Percentiles rank a stretch among this genome's conserved stretches.
Conservation (phyloP, 2,329 filamentous ascomycete genomes). For the Talaromyces verruculosus region DNA sequence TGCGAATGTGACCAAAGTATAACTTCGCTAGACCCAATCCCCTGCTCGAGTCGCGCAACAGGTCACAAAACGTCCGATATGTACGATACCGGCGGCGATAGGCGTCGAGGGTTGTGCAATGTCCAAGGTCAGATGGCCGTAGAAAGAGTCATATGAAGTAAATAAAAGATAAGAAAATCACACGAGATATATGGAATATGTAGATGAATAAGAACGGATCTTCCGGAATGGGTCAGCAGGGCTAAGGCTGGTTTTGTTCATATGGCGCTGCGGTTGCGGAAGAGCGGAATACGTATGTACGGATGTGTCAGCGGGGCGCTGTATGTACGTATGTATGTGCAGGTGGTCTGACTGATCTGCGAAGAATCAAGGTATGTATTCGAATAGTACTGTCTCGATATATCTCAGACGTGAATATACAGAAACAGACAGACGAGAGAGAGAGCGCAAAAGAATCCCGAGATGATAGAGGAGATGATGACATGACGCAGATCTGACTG, state of each 20-base stretch:
- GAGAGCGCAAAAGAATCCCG: constrained; percentile 3
- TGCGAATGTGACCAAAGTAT: constrained; percentile 8
- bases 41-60: constrained; percentile 6
- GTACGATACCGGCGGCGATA: neutral
- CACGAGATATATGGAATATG: neutral
- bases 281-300: neutral
- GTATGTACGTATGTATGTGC: neutral
- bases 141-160: constrained; percentile 6
- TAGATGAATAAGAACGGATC: constrained; percentile 4
- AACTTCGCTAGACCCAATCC: constrained; percentile 6
- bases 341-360: neutral
- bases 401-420: neutral
- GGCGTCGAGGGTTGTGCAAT: neutral
- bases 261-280: neutral
- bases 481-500: constrained; percentile 4
- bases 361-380: neutral
- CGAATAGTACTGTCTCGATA: neutral
- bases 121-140: neutral
- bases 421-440: neutral
- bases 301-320: constrained; percentile 2
- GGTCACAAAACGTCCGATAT: neutral
- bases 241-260: constrained; percentile 1
- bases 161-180: neutral
- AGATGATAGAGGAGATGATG: neutral
- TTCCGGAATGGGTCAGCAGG: constrained; percentile 11